Base-by-base conservation (phyloP, 1,284 basidiomycete species). In the Rhizoctonia solani region DNA sequence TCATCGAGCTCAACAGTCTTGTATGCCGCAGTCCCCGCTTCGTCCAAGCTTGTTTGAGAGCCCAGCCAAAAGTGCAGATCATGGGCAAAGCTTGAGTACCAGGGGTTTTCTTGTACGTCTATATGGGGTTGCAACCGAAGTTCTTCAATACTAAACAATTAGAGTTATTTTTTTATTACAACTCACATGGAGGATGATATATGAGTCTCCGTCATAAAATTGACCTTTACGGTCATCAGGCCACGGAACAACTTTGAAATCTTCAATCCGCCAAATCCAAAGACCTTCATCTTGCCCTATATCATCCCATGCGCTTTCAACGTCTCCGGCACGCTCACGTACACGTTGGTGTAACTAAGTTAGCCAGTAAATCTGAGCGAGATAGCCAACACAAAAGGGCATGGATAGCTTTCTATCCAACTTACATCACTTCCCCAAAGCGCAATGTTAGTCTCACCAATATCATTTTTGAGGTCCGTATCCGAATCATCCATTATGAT, bases 1-100 rank as follows among this genome's bases (percentile, higher is more conserved):
- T 88, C 86, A 68, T 88, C 87, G 1, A 87, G 77, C 72, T 87
- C 86, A 14, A 87, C 85, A 1, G 85, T 84, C 78, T 87, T 87
- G 75, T 86, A 87, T 0, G 85, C 86, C 1, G 85, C 86, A 4
- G 84, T 86, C 2, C 82, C 85, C 14, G 85, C 85, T 73, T 88
- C 85, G 70, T 88, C 85, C 71, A 85, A 83, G 9, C 78, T 82
- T 0, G 86, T 87, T 50, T 85, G 77, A 54, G 79, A 74, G 1
- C 87, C 85, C 2, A 87, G 77, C 87, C 86, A 88, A 74, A 87
- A 87, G 74, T 87, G 85, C 16, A 88, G 77, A 73, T 88, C 81
- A 70, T 84, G 85, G 0, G 81, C 4, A 87, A 74, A 2, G 78
- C 74, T 29, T 81, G 75, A 4, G 79, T 72, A 21, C 85, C 79